Percentiles rank a stretch among this genome's conserved stretches.
phyloP scores from a whole-genome alignment of 371 early-diverging fungal genomes.

The Apophysomyces ossiformis region DNA sequence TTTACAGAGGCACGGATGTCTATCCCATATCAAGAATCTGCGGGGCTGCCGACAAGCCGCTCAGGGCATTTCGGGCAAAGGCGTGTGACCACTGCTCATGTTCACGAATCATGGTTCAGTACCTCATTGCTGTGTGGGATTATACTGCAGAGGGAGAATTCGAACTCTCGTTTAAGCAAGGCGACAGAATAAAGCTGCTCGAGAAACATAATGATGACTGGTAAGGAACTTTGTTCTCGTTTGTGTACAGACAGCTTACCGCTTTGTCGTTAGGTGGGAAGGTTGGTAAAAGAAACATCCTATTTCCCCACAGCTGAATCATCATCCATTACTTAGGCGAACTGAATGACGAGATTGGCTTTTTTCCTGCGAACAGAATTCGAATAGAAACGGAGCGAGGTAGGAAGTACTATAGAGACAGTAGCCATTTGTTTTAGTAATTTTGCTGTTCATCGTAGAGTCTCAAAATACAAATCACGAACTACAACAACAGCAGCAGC shows the following conservation, averaged over 20 bases:
- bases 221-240: conserved; percentile 26
- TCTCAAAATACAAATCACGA: background rate
- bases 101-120: conserved; percentile 38
- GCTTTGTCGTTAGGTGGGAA: conserved; percentile 47
- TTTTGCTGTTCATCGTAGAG: background rate
- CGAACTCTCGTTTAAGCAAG: conserved; percentile 53
- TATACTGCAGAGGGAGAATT: conserved; percentile 52
- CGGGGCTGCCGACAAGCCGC: no score
- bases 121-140: conserved; percentile 52
- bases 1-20: no score
- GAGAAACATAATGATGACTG: conserved; percentile 59
- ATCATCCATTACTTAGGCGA: conserved; percentile 34
- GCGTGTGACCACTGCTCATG: conserved; percentile 8
- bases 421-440: background rate
- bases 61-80: background rate
- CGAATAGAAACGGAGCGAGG: conserved; percentile 28
- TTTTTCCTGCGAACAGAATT: conserved; percentile 57
- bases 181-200: conserved; percentile 47
- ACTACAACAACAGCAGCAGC: conserved; percentile 3
- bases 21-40: no score
- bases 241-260: background rate
- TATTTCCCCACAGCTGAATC: background rate
- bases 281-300: conserved; percentile 22
- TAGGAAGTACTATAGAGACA: background rate
- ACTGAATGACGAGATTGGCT: conserved; percentile 51